Evolutionary conservation across 176 grass and related monocot species (phyloP).

Genomic region (Thalia dealbata): DNA sequence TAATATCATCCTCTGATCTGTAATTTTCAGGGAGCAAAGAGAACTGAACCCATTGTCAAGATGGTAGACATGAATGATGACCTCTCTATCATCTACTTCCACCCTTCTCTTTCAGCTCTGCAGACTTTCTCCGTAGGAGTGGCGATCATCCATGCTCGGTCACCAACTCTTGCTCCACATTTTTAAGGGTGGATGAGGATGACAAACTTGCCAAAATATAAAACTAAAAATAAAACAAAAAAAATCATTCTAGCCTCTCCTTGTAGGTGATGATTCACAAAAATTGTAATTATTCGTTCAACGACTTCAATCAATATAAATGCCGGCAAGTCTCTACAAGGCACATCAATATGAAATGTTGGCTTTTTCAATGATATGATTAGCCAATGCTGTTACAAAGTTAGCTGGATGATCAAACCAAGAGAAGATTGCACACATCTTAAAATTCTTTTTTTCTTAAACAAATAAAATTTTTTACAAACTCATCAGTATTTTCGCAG

Average conservation of each 20-base stretch:
- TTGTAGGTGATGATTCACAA: background rate
- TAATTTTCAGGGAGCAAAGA: conserved; percentile 24
- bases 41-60: conserved; percentile 10
- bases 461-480: no score
- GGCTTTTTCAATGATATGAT: no score
- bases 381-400: no score
- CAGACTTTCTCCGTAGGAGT: conserved; percentile 31
- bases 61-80: conserved; percentile 17
- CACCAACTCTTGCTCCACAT: conserved; percentile 1
- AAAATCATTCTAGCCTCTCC: background rate
- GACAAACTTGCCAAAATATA: background rate
- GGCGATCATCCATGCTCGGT: conserved; percentile 23
- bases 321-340: no score
- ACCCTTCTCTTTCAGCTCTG: conserved; percentile 20
- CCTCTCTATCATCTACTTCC: conserved; percentile 7
- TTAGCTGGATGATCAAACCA: no score
- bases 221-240: background rate
- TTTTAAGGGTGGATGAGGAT: conserved; percentile 3
- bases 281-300: no score
- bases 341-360: no score
- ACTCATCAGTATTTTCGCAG: no score
- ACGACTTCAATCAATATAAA: no score
- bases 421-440: no score
- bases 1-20: background rate
- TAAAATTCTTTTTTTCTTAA: no score